Conservation (phyloP, 176 grass and related monocot genomes). For the Cenchrus fungigraminus region DNA sequence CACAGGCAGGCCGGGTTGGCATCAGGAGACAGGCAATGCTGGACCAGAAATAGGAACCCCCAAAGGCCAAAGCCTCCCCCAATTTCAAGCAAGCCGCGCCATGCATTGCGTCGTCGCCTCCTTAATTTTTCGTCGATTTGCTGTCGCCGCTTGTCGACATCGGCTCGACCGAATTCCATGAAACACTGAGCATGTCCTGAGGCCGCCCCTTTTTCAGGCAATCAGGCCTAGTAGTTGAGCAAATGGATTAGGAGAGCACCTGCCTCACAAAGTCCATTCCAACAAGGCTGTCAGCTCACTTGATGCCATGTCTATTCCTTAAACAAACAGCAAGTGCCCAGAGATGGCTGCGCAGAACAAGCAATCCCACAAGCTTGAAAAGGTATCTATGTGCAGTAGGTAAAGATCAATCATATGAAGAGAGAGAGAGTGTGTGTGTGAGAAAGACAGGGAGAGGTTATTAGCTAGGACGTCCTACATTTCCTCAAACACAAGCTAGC, state of each 20-base stretch:
- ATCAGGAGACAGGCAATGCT: conserved; percentile 1
- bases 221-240: background rate
- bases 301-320: conserved; percentile 47
- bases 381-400: conserved; percentile 41
- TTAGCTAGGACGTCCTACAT: conserved; percentile 51
- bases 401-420: conserved; percentile 48
- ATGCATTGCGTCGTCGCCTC: background rate
- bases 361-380: conserved; percentile 21
- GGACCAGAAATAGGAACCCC: conserved; percentile 26
- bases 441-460: background rate
- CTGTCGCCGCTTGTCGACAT: conserved; percentile 39
- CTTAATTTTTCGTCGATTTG: conserved; percentile 37
- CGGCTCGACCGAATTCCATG: conserved; percentile 28
- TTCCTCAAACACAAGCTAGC: conserved; percentile 55
- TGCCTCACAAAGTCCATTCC: conserved; percentile 39
- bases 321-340: conserved; percentile 55
- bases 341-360: conserved; percentile 37
- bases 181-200: conserved; percentile 48
- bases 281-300: conserved; percentile 26
- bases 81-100: background rate
- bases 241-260: conserved; percentile 30
- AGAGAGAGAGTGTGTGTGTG: background rate
- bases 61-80: background rate
- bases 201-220: background rate
- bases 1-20: conserved; percentile 18